These are phyloP conservation scores for Misopates orontium DNA, from an alignment of 257 asterid species.

Conservation along the genomic window DNA sequence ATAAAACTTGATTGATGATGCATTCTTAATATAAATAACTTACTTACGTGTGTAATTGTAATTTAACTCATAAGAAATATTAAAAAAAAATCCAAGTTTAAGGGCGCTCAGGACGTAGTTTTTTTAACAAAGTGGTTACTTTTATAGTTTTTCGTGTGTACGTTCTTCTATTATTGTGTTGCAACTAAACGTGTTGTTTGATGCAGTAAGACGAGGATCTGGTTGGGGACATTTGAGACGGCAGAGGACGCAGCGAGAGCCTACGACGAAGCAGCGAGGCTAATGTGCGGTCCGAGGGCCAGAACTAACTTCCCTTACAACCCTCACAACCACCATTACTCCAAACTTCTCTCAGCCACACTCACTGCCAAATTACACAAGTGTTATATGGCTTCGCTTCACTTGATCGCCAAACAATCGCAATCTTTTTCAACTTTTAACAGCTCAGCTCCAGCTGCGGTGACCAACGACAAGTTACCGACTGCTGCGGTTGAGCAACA, in stretches of 20 bases:
- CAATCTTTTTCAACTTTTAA: not conserved
- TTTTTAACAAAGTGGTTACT: too few species aligned
- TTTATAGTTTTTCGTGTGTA: too few species aligned
- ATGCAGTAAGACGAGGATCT: conserved; percentile 69
- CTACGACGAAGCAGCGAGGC: conserved; percentile 76
- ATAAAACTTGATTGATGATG: too few species aligned
- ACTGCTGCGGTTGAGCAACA: conserved; percentile 14
- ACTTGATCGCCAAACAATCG: conserved; percentile 38
- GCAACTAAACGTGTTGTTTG: too few species aligned
- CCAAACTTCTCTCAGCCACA: conserved; percentile 56
- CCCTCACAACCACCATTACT: conserved; percentile 24
- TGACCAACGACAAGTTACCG: conserved; percentile 4
- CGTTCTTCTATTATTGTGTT: too few species aligned
- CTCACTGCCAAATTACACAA: conserved; percentile 63
- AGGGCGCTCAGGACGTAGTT: too few species aligned
- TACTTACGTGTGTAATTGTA: too few species aligned
- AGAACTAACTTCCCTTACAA: conserved; percentile 58
- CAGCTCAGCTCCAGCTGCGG: not conserved
- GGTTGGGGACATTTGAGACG: conserved; percentile 82
- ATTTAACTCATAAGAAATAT: too few species aligned
- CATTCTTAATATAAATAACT: too few species aligned
- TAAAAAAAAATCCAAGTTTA: too few species aligned
- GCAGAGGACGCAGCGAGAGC: conserved; percentile 84
- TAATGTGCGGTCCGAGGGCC: conserved; percentile 70
- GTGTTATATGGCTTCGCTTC: conserved; percentile 61